Conservation (phyloP, 2,329 filamentous ascomycete species). For the Pestalotiopsis fici region DNA sequence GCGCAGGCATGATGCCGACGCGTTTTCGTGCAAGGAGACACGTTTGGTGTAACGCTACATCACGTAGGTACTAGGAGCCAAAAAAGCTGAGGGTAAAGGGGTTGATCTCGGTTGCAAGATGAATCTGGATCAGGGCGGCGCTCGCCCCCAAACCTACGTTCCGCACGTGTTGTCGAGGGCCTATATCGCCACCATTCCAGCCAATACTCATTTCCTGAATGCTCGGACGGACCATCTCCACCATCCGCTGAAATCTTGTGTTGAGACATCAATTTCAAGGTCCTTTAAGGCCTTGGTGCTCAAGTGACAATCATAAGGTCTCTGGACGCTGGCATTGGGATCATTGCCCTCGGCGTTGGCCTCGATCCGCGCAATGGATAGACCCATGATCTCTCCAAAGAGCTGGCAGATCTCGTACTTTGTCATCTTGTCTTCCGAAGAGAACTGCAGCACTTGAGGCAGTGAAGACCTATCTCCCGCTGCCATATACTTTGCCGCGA, state of each 20-base stretch:
- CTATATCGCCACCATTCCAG: background rate
- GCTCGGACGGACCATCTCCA: constrained; percentile 69
- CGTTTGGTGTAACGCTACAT: background rate
- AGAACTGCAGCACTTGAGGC: constrained; percentile 78
- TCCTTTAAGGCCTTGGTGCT: constrained; percentile 74
- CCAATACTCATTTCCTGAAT: constrained; percentile 49
- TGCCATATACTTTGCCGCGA: constrained; percentile 68
- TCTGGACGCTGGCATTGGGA: constrained; percentile 68
- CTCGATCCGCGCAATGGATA: constrained; percentile 68
- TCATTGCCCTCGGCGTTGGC: constrained; percentile 73
- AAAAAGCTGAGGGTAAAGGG: background rate
- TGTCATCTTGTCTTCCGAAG: constrained; percentile 81
- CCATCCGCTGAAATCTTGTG: constrained; percentile 77
- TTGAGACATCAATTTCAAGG: constrained; percentile 73
- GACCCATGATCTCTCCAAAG: constrained; percentile 77
- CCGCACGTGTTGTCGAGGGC: background rate
- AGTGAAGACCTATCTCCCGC: constrained; percentile 51
- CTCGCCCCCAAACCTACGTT: constrained; percentile 3
- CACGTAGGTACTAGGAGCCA: background rate
- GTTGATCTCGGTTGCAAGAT: background rate
- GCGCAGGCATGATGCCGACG: background rate
- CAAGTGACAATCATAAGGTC: constrained; percentile 87
- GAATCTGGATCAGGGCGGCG: background rate
- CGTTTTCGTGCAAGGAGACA: background rate
- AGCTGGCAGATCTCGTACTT: constrained; percentile 86